These are phyloP conservation scores for Acacia crassicarpa DNA, from an alignment of 306 rosid species.

Conservation along the genomic window DNA sequence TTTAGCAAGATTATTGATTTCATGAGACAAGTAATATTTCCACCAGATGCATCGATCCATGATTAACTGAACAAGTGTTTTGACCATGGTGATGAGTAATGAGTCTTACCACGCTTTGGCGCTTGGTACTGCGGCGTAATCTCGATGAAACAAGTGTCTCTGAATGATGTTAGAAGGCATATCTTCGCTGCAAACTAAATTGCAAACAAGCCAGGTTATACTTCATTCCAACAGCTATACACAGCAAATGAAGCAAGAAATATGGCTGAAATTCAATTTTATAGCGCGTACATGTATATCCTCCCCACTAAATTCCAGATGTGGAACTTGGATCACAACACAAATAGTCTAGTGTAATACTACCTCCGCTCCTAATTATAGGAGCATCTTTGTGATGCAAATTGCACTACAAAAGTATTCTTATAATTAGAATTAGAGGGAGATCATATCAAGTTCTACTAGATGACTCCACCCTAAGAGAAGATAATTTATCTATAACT, in stretches of 20 bases:
- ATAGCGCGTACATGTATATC: not conserved
- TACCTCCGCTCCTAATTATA: no score
- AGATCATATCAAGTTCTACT: not conserved
- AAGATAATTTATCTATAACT: not conserved
- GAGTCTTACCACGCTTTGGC: conserved; percentile 57
- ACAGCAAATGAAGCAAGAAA: not conserved
- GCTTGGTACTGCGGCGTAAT: conserved; percentile 53
- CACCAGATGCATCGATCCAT: not conserved
- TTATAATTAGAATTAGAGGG: no score
- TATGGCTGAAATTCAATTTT: not conserved
- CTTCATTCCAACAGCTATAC: not conserved
- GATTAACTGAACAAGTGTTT: not conserved
- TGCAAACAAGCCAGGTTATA: conserved; percentile 36
- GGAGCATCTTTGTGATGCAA: no score
- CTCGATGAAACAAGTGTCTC: conserved; percentile 65
- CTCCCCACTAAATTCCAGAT: not conserved
- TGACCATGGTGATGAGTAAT: not conserved
- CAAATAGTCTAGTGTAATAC: not conserved
- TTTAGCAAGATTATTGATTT: not conserved
- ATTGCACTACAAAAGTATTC: no score
- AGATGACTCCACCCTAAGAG: not conserved
- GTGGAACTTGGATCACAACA: not conserved
- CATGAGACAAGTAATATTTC: not conserved
- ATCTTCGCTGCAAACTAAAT: conserved; percentile 69
- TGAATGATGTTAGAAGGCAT: conserved; percentile 68